Conservation (phyloP, 768 basidiomycete species). For the Exidia glandulosa region DNA sequence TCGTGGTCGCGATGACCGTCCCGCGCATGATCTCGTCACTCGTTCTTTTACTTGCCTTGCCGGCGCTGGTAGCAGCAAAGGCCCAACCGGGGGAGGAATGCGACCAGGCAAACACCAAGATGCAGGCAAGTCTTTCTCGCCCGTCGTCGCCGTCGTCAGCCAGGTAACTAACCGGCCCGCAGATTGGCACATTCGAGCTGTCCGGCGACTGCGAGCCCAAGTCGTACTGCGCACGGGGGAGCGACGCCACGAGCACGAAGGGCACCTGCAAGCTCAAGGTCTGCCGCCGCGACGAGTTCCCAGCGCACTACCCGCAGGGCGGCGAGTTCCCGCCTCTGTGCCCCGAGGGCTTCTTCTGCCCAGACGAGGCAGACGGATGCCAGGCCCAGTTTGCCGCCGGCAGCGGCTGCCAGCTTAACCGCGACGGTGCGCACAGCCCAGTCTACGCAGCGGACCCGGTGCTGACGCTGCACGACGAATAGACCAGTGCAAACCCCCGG, state of each 20-base stretch:
- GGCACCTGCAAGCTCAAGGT: constrained; percentile 49
- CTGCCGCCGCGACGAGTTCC: constrained; percentile 68
- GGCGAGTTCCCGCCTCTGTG: constrained; percentile 50
- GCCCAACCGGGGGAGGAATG: neutral
- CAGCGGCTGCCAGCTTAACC: constrained; percentile 71
- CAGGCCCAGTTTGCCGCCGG: constrained; percentile 46
- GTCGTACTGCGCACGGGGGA: constrained; percentile 56
- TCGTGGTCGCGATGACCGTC: neutral
- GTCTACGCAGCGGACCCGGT: neutral
- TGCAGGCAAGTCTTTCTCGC: neutral
- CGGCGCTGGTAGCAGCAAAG: neutral
- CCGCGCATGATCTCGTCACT: neutral
- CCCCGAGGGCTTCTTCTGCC: constrained; percentile 56
- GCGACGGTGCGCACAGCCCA: constrained; percentile 51
- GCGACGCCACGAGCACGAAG: too few relatives aligned
- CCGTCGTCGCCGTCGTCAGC: neutral
- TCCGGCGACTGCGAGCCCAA: constrained; percentile 64
- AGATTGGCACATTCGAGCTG: constrained; percentile 70
- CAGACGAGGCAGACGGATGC: constrained; percentile 71
- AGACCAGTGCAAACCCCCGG: constrained; percentile 72
- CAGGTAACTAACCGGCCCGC: constrained; percentile 42
- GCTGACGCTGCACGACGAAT: neutral
- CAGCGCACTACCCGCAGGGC: constrained; percentile 49
- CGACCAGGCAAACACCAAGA: neutral
- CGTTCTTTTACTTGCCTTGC: neutral